phyloP scores from a whole-genome alignment of 768 basidiomycete species.

The Tulasnella sp. region DNA sequence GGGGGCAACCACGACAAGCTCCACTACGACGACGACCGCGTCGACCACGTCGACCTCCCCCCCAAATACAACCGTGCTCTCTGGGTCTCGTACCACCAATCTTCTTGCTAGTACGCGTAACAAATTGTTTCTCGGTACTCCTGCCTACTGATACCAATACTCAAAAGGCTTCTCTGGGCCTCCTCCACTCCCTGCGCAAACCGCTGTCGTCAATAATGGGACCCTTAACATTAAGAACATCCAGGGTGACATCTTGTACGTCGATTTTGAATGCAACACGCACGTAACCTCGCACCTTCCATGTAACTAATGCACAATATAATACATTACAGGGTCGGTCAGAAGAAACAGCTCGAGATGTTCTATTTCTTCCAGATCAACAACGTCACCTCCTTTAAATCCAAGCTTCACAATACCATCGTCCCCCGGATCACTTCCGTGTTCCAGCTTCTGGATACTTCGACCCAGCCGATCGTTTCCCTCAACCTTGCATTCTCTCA shows the following conservation, averaged over 20 bases:
- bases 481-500: constrained; percentile 23
- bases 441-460: background rate
- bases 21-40: background rate
- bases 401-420: constrained; percentile 11
- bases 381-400: constrained; percentile 20
- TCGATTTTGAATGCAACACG: no score
- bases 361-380: constrained; percentile 24
- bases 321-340: constrained; percentile 19
- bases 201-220: no score
- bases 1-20: background rate
- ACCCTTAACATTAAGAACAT: no score
- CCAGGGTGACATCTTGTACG: no score
- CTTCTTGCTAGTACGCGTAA: background rate
- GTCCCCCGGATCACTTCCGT: constrained; percentile 5
- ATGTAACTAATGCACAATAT: no score
- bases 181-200: background rate
- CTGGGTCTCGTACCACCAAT: background rate
- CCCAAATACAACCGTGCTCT: background rate
- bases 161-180: constrained; percentile 1
- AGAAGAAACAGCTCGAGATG: constrained; percentile 22
- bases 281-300: no score
- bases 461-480: constrained; percentile 17
- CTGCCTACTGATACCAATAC: background rate
- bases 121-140: no score
- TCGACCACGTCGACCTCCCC: background rate